Conservation (phyloP, 1,284 basidiomycete species). For the Farysia itapuensis region DNA sequence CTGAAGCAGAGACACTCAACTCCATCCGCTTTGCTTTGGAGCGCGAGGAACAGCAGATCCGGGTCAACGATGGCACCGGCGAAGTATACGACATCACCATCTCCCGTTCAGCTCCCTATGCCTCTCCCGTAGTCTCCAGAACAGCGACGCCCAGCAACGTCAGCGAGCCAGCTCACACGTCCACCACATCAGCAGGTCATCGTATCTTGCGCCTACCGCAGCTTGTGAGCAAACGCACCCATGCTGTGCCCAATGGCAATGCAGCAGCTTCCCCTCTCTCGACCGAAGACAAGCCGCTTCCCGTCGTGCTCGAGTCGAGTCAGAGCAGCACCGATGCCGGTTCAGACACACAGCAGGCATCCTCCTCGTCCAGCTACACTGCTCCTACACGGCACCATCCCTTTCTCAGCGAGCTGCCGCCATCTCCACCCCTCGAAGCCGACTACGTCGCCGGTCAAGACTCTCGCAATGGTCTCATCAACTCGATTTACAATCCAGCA, state of each 20-base stretch:
- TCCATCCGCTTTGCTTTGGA: constrained; percentile 47
- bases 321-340: background rate
- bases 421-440: constrained; percentile 48
- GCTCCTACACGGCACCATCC: constrained; percentile 41
- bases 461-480: constrained; percentile 31
- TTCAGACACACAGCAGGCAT: background rate
- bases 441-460: constrained; percentile 29
- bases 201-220: constrained; percentile 42
- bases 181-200: constrained; percentile 20
- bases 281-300: too few relatives aligned
- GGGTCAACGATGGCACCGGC: constrained; percentile 47
- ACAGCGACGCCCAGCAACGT: constrained; percentile 33
- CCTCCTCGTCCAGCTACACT: constrained; percentile 15
- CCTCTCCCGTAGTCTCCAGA: constrained; percentile 44
- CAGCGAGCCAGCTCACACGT: constrained; percentile 12
- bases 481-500: constrained; percentile 6
- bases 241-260: constrained; percentile 11
- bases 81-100: constrained; percentile 55
- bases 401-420: constrained; percentile 48
- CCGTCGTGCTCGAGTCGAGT: constrained; percentile 6
- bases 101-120: constrained; percentile 49
- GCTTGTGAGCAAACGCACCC: constrained; percentile 43
- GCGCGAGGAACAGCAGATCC: constrained; percentile 51
- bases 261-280: background rate
- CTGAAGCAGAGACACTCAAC: constrained; percentile 44